phyloP scores from a whole-genome alignment of 495 filamentous ascomycete species.

The Parachaetomium inaequale region DNA sequence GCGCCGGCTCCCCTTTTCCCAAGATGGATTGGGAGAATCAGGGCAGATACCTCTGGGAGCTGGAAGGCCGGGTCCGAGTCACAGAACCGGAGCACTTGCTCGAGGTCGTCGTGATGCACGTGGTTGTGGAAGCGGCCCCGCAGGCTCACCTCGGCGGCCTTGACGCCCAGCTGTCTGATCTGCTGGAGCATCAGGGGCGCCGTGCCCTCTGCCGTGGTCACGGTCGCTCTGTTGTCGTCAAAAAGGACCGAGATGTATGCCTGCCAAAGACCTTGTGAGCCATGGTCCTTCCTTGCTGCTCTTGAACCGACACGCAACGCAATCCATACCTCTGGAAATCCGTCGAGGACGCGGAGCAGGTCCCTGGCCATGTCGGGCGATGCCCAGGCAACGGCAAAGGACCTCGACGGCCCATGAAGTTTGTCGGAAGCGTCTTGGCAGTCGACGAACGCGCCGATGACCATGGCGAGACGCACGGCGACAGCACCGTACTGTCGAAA shows the following conservation, averaged over 20 bases:
- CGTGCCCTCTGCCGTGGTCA: not conserved
- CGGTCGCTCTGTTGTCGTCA: not conserved
- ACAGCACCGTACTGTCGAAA: not conserved
- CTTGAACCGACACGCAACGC: not conserved
- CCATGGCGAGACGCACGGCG: not conserved
- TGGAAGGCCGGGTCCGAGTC: not conserved
- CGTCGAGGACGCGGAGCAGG: not conserved
- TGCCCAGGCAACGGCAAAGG: conserved; percentile 1
- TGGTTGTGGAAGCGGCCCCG: not conserved
- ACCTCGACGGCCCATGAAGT: not conserved
- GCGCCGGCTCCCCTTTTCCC: not conserved
- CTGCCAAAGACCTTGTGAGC: not conserved
- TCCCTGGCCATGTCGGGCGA: not conserved
- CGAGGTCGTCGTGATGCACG: not conserved
- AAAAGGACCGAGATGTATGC: not conserved
- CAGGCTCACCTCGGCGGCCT: not conserved
- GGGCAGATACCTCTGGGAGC: not conserved
- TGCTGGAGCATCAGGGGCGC: not conserved
- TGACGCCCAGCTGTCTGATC: not conserved
- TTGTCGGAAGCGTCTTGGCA: not conserved
- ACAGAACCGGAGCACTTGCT: not conserved
- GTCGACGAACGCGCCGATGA: not conserved
- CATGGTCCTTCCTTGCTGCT: not conserved
- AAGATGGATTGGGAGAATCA: not conserved
- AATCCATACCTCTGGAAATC: not conserved